Evolutionary conservation across 441 rosid genomes (phyloP).

Genomic region (Kokia cookei): DNA sequence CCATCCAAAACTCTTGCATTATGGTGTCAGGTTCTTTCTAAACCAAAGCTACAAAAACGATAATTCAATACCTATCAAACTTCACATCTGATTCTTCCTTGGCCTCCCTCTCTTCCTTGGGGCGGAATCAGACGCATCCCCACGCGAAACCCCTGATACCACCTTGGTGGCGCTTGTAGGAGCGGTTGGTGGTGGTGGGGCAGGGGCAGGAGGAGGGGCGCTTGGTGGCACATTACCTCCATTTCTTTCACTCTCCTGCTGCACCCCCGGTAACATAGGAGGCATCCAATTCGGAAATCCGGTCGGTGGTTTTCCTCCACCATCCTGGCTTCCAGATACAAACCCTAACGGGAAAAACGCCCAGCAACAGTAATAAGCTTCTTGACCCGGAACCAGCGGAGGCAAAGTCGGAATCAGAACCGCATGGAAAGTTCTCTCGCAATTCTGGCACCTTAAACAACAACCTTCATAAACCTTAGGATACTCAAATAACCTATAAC

Average conservation of each 20-base stretch:
- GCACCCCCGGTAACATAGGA: constrained; percentile 21
- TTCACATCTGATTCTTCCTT: constrained; percentile 37
- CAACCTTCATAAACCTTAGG: constrained; percentile 77
- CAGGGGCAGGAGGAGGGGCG: background rate
- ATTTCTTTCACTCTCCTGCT: background rate
- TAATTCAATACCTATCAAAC: background rate
- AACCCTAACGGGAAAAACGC: constrained; percentile 75
- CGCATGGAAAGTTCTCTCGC: constrained; percentile 73
- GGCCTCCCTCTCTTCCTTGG: constrained; percentile 82
- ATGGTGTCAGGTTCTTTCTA: background rate
- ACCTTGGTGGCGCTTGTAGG: background rate
- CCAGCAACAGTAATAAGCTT: constrained; percentile 86
- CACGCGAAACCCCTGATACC: constrained; percentile 8
- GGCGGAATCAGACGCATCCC: constrained; percentile 4
- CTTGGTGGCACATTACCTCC: constrained; percentile 7
- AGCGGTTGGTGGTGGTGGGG: constrained; percentile 2
- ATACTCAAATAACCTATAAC: constrained; percentile 76
- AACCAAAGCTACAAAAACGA: background rate
- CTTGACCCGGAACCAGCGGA: constrained; percentile 70
- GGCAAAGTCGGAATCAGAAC: constrained; percentile 50
- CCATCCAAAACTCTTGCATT: background rate
- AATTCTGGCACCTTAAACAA: constrained; percentile 67
- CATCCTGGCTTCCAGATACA: constrained; percentile 20
- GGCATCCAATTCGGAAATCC: constrained; percentile 56
- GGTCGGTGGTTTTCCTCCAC: background rate